phyloP scores from a whole-genome alignment of 305 asterid genomes.

The Vinca major region DNA sequence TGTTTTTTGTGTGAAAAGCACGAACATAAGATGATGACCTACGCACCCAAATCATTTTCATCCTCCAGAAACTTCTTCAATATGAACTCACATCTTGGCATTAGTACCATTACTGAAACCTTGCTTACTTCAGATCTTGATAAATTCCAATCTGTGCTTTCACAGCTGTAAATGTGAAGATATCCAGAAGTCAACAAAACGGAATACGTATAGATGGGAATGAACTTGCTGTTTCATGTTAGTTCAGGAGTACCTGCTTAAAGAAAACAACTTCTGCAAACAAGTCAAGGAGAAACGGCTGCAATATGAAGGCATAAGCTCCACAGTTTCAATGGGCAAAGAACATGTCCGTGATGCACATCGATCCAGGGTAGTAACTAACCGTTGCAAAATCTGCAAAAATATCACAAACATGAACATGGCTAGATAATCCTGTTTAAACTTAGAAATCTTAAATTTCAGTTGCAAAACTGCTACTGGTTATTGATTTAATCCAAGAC shows the following conservation, averaged over 20 bases:
- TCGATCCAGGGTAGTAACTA: constrained; percentile 78
- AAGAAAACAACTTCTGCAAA: constrained; percentile 79
- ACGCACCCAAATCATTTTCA: constrained; percentile 72
- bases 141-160: constrained; percentile 44
- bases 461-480: background rate
- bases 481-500: background rate
- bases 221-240: background rate
- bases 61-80: constrained; percentile 67
- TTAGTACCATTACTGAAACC: constrained; percentile 43
- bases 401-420: constrained; percentile 14
- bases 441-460: background rate
- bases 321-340: constrained; percentile 90
- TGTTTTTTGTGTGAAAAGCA: background rate
- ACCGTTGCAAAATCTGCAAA: constrained; percentile 59
- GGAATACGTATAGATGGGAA: background rate
- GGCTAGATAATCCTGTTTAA: background rate
- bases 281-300: constrained; percentile 94
- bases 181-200: background rate
- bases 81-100: constrained; percentile 80
- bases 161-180: constrained; percentile 42
- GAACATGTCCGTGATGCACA: constrained; percentile 95
- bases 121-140: constrained; percentile 69
- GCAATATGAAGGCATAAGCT: constrained; percentile 94
- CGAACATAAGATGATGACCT: constrained; percentile 4
- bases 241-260: constrained; percentile 55